Percentiles rank a stretch among this genome's conserved stretches.
Evolutionary conservation across 805 yeast genomes (phyloP).

Genomic region (Metschnikowia picachoensis): DNA sequence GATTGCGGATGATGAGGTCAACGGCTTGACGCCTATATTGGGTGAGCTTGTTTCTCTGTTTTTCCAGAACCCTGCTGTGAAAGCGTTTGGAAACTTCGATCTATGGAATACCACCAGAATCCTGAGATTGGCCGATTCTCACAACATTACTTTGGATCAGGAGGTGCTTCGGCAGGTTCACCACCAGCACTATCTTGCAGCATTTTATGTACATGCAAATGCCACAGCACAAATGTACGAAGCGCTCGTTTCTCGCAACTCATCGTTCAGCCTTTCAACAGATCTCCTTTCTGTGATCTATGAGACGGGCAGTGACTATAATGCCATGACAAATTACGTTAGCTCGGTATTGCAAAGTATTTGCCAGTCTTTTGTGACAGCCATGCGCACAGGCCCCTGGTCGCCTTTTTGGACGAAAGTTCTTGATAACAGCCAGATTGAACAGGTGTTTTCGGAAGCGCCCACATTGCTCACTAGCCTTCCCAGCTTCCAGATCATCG

Average conservation of each 20-base stretch:
- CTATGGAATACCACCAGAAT: constrained; percentile 21
- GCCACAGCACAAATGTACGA: constrained; percentile 24
- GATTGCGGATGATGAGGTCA: constrained; percentile 24
- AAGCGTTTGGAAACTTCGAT: constrained; percentile 23
- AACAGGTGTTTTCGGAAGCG: constrained; percentile 13
- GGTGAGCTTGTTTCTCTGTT: constrained; percentile 20
- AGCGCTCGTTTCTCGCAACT: constrained; percentile 17
- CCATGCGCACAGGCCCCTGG: constrained; percentile 20
- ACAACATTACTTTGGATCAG: constrained; percentile 22
- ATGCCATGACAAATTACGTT: constrained; percentile 26
- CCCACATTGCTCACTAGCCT: constrained; percentile 24
- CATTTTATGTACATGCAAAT: constrained; percentile 27
- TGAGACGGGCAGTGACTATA: constrained; percentile 34
- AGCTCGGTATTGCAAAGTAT: constrained; percentile 17
- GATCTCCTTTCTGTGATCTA: constrained; percentile 25
- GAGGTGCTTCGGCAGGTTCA: constrained; percentile 29
- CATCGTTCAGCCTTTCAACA: constrained; percentile 18
- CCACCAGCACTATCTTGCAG: constrained; percentile 30
- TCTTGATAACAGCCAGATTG: constrained; percentile 7
- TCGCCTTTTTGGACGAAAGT: constrained; percentile 14
- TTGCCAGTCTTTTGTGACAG: constrained; percentile 15
- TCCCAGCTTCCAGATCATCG: constrained; percentile 23
- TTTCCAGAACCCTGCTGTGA: constrained; percentile 21
- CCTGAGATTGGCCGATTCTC: constrained; percentile 16
- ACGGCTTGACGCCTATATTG: constrained; percentile 22